Percentiles rank a stretch among this genome's conserved stretches.
These are phyloP conservation scores for Periconia macrospinosa DNA, from an alignment of 2,329 filamentous ascomycete species.

Conservation along the genomic window DNA sequence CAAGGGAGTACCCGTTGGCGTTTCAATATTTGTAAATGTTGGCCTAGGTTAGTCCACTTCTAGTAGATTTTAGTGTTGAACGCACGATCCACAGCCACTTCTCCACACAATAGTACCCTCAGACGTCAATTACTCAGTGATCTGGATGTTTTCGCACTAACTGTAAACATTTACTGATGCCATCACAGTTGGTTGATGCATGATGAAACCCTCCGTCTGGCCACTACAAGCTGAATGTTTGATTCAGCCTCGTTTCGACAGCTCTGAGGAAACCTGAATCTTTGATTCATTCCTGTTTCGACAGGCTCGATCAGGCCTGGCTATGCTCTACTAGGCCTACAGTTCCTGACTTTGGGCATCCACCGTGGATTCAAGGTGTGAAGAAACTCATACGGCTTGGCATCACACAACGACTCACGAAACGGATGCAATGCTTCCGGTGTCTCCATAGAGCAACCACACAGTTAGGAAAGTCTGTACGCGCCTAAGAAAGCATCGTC, in stretches of 20 bases:
- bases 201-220: background rate
- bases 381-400: slow-evolving; percentile 29
- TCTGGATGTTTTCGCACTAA: background rate
- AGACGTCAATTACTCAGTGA: background rate
- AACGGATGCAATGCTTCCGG: slow-evolving; percentile 13
- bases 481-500: background rate
- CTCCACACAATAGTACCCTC: background rate
- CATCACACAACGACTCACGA: slow-evolving; percentile 27
- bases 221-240: background rate
- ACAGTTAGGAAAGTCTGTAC: background rate
- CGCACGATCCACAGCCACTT: background rate
- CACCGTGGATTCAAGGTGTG: slow-evolving; percentile 16
- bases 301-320: slow-evolving; percentile 5
- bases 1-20: no score
- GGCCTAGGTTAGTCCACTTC: no score
- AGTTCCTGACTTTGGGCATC: slow-evolving; percentile 13
- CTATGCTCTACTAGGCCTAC: slow-evolving; percentile 8
- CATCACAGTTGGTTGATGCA: background rate
- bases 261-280: background rate
- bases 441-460: slow-evolving; percentile 6
- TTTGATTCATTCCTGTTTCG: slow-evolving; percentile 31
- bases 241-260: background rate
- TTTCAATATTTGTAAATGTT: no score
- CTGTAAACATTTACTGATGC: background rate
- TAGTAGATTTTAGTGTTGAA: no score